Evolutionary conservation across 2,329 filamentous ascomycete species (phyloP).

Genomic region (Colletotrichum costaricense): DNA sequence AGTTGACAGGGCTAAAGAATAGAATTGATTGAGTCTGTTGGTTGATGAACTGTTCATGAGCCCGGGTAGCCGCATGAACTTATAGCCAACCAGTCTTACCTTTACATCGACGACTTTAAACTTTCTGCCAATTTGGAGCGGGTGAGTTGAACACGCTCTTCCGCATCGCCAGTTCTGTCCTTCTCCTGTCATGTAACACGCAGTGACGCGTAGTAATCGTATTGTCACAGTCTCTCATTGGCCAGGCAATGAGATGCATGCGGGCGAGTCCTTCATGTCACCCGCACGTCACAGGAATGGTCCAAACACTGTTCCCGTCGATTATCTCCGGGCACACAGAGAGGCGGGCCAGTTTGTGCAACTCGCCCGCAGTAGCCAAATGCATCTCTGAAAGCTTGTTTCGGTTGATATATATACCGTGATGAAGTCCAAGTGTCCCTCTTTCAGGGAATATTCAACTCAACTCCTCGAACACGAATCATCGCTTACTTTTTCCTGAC

Average conservation of each 20-base stretch:
- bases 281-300: background rate
- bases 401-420: background rate
- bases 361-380: background rate
- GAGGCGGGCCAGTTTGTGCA: background rate
- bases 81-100: background rate
- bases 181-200: background rate
- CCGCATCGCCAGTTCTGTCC: background rate
- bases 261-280: background rate
- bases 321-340: background rate
- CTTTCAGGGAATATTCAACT: background rate
- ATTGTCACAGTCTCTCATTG: background rate
- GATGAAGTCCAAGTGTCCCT: background rate
- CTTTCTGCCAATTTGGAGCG: background rate
- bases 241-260: background rate
- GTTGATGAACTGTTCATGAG: background rate
- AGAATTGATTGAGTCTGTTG: background rate
- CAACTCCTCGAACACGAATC: background rate
- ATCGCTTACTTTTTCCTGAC: background rate
- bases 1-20: background rate
- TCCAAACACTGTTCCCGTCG: background rate
- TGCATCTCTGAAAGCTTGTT: background rate
- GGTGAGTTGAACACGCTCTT: background rate
- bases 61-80: background rate
- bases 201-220: background rate
- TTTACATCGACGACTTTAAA: background rate